Base-by-base conservation (phyloP, 1,284 basidiomycete species). In the Grifola frondosa region DNA sequence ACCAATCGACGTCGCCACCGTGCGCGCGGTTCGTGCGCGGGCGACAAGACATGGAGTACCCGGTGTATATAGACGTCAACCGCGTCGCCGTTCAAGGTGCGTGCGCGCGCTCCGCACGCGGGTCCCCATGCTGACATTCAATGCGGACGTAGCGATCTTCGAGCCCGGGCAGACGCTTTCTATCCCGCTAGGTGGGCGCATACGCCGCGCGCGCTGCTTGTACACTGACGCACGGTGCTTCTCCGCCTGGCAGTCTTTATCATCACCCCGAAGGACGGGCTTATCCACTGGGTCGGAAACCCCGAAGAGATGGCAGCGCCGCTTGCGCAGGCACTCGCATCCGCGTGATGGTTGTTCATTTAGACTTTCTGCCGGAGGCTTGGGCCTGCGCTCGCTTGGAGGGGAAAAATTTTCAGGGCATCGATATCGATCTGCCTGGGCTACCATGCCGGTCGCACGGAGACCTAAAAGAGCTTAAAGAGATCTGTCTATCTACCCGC, bases 201-300 rank as follows among this genome's bases (percentile, higher is more conserved):
- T 26, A 31, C 19, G 44, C 45, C 40, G 40, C 11, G 23, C n/a
- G 11, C 24, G 28, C 12, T 30, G 4, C 17, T 29, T 10, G 26
- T 30, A 32, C 22, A 30, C 42, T 43, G 39, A 44, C 35, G 21
- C 24, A 25, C 40, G 35, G 16, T 28, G 22, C 39, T 40, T 36
- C 29, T n/a, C 12, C n/a, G n/a, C n/a, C n/a, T n/a, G n/a, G n/a
- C 41, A 61, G 63, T 54, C 30, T 63, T 63, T 49, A 56, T 65
- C 46, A 63, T 65, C 46, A 59, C 63, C 16, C 56, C 57, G 21
- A 57, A 54, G 45, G 61, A 65, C 52, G 49, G 53, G 22, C 38
- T 57, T 26, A 54, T 65, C 40, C 58, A 53, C 24, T 65, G 61
- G 60, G 48, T 65, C 36, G 63, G 63, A 12, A 63, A 65, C 49